These are phyloP conservation scores for Candolleomyces efflorescens DNA, from an alignment of 768 basidiomycete genomes.

Conservation along the genomic window DNA sequence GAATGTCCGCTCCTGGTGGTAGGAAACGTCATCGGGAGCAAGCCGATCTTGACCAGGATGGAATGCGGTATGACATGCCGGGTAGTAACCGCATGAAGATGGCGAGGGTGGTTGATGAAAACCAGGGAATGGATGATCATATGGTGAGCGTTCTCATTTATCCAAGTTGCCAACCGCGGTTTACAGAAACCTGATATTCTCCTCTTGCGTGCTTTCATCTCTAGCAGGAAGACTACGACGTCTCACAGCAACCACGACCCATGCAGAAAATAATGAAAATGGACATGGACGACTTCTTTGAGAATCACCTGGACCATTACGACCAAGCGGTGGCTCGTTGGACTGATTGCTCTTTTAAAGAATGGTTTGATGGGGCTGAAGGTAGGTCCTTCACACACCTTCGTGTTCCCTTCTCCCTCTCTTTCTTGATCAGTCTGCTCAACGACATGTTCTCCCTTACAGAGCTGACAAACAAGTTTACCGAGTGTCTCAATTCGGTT, in stretches of 20 bases:
- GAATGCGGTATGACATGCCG: conserved; percentile 5
- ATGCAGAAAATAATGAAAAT: conserved; percentile 28
- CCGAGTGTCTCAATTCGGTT: conserved; percentile 47
- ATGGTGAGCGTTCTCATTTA: neutral
- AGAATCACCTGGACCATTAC: conserved; percentile 38
- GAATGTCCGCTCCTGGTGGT: neutral
- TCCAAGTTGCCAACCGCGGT: neutral
- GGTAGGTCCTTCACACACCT: conserved; percentile 30
- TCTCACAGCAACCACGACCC: neutral
- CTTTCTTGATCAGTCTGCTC: neutral
- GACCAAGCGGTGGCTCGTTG: conserved; percentile 41
- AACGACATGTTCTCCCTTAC: neutral
- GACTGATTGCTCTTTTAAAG: conserved; percentile 45
- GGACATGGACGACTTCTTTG: conserved; percentile 40
- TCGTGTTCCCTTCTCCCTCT: neutral
- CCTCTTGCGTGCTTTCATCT: neutral
- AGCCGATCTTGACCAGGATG: conserved; percentile 10
- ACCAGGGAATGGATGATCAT: neutral
- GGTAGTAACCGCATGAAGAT: conserved; percentile 15
- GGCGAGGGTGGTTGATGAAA: conserved; percentile 1
- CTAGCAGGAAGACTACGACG: neutral
- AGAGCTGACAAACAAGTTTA: conserved; percentile 42
- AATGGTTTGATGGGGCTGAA: conserved; percentile 53
- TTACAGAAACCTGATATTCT: neutral
- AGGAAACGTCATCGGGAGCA: conserved; percentile 15